phyloP scores from a whole-genome alignment of 345 rosid species.

The rapeseed (Brassica napus) region DNA sequence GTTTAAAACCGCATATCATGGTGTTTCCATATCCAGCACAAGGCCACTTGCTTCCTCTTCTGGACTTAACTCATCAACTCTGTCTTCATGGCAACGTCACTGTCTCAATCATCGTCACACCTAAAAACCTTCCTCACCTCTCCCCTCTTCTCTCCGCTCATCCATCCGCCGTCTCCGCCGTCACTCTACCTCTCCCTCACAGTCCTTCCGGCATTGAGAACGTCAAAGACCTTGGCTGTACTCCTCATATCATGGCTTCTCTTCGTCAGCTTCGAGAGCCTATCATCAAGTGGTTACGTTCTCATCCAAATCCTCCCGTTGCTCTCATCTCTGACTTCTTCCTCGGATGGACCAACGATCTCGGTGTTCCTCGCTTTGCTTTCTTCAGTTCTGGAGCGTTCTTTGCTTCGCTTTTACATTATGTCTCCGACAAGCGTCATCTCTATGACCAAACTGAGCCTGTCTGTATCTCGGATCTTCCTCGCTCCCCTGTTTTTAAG shows the following conservation, averaged over 20 bases:
- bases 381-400: constrained; percentile 52
- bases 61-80: constrained; percentile 51
- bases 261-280: constrained; percentile 39
- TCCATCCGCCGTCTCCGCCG: constrained; percentile 19
- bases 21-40: constrained; percentile 75
- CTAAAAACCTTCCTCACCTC: constrained; percentile 52
- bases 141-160: constrained; percentile 46
- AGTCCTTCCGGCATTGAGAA: constrained; percentile 25
- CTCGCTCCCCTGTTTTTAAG: constrained; percentile 51
- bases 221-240: constrained; percentile 54
- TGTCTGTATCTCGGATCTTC: constrained; percentile 47
- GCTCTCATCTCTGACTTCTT: constrained; percentile 46
- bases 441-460: constrained; percentile 12
- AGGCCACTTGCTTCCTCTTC: constrained; percentile 53
- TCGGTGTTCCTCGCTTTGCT: constrained; percentile 49
- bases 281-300: constrained; percentile 53
- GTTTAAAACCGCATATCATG: constrained; percentile 43
- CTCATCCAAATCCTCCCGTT: constrained; percentile 58
- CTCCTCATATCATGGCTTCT: constrained; percentile 44
- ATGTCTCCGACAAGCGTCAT: constrained; percentile 35
- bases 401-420: constrained; percentile 31
- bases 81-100: constrained; percentile 33
- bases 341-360: constrained; percentile 65
- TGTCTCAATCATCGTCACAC: constrained; percentile 56
- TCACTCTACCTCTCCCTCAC: constrained; percentile 19